Conservation (phyloP, 768 basidiomycete genomes). For the Leccinellum albellum region DNA sequence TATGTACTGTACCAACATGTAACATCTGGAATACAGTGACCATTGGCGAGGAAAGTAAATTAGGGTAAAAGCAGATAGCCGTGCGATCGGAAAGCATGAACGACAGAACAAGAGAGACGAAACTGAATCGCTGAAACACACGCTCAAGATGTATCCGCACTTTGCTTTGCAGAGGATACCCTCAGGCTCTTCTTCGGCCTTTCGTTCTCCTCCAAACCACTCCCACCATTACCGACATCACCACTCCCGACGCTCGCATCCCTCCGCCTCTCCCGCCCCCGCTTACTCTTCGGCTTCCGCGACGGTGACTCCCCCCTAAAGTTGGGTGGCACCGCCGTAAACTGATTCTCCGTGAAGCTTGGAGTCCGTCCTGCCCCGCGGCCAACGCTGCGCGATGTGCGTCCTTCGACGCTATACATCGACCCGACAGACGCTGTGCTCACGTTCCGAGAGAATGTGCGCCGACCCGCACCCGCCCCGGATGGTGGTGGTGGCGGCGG, state of each 20-base stretch:
- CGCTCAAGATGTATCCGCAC: not conserved
- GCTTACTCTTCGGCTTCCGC: slow-evolving; percentile 28
- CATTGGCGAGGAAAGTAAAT: not conserved
- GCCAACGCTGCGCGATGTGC: not conserved
- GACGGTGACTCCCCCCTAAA: slow-evolving; percentile 31
- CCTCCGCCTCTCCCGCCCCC: slow-evolving; percentile 7
- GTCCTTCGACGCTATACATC: not conserved
- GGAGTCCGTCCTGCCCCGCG: slow-evolving; percentile 26
- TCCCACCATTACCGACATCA: slow-evolving; percentile 14
- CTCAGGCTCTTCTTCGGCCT: slow-evolving; percentile 23
- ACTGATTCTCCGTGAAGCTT: slow-evolving; percentile 39
- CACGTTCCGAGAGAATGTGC: slow-evolving; percentile 14
- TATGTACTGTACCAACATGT: too few relatives aligned
- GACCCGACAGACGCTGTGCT: slow-evolving; percentile 11
- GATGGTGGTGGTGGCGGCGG: not conserved
- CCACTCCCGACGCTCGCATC: not conserved
- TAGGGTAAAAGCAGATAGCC: not conserved
- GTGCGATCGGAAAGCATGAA: not conserved
- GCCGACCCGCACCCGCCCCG: slow-evolving; percentile 3
- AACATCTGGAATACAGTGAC: too few relatives aligned
- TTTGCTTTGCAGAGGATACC: slow-evolving; percentile 1
- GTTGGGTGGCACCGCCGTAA: slow-evolving; percentile 42
- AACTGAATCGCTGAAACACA: not conserved
- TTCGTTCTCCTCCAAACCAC: slow-evolving; percentile 6
- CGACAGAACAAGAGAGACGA: not conserved